These are phyloP conservation scores for Jackrogersella minutella DNA, from an alignment of 495 filamentous ascomycete species.

Conservation along the genomic window DNA sequence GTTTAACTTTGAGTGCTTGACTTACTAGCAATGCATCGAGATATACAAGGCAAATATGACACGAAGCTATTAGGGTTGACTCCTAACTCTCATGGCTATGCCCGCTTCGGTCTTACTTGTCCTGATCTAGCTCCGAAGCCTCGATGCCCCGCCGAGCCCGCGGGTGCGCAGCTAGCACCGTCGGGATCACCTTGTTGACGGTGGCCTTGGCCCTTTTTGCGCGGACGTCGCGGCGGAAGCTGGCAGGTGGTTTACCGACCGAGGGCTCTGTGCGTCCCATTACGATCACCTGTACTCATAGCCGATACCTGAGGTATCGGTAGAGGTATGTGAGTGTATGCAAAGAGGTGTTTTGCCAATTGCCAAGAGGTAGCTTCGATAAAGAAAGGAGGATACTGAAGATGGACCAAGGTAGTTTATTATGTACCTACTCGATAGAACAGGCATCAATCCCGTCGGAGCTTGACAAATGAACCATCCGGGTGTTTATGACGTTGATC, in stretches of 20 bases:
- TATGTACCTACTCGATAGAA: not conserved
- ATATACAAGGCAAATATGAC: not conserved
- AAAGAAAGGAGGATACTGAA: too few relatives aligned
- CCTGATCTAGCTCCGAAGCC: slow-evolving; percentile 46
- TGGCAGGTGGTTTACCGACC: slow-evolving; percentile 34
- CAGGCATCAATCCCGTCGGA: not conserved
- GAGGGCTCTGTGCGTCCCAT: slow-evolving; percentile 47
- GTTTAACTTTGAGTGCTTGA: not conserved
- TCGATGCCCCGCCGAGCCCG: slow-evolving; percentile 60
- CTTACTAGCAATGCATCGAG: not conserved
- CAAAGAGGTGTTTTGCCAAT: not conserved
- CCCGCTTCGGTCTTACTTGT: slow-evolving; percentile 4
- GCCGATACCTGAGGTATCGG: not conserved
- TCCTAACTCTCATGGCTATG: slow-evolving; percentile 20
- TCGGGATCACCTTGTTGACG: slow-evolving; percentile 60
- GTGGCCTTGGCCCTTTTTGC: slow-evolving; percentile 60
- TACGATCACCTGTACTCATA: not conserved
- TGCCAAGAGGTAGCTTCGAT: too few relatives aligned
- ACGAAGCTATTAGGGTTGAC: not conserved
- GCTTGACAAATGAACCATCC: not conserved
- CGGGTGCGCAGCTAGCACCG: slow-evolving; percentile 55
- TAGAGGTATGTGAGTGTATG: too few relatives aligned
- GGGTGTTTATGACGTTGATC: not conserved
- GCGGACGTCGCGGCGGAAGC: slow-evolving; percentile 49
- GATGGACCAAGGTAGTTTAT: too few relatives aligned